Percentiles rank a stretch among this genome's conserved stretches.
Evolutionary conservation across 768 basidiomycete species (phyloP).

Genomic region (Russula brevipes): DNA sequence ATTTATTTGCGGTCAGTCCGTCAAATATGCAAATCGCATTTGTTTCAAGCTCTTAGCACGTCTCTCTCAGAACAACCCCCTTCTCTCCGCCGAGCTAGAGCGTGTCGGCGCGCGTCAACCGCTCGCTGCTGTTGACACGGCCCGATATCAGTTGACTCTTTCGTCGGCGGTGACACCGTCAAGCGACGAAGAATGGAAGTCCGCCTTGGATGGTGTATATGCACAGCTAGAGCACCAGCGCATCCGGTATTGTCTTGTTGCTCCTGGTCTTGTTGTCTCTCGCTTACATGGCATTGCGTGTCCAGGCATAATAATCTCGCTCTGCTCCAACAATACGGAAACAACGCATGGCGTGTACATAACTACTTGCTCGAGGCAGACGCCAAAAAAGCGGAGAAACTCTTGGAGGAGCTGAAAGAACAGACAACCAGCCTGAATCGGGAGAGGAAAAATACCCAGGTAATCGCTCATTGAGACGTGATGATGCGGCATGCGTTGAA

Average conservation of each 20-base stretch:
- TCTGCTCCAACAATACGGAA: conserved; percentile 77
- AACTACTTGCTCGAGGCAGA: conserved; percentile 83
- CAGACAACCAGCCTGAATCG: conserved; percentile 82
- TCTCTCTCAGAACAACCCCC: conserved; percentile 52
- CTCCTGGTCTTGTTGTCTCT: neutral
- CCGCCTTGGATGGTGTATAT: conserved; percentile 67
- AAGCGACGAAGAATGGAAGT: conserved; percentile 72
- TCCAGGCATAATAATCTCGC: conserved; percentile 76
- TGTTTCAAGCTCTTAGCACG: neutral
- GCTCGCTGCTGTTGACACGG: conserved; percentile 60
- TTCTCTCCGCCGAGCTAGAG: conserved; percentile 67
- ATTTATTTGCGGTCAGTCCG: conserved; percentile 64
- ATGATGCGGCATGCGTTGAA: neutral
- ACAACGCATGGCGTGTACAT: conserved; percentile 88
- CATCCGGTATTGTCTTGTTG: conserved; percentile 49
- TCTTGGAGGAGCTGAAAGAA: conserved; percentile 73
- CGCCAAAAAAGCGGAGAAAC: conserved; percentile 62
- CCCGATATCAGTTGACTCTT: conserved; percentile 69
- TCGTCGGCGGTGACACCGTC: conserved; percentile 55
- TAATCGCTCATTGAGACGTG: conserved; percentile 29
- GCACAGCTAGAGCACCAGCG: conserved; percentile 84
- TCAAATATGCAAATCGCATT: neutral
- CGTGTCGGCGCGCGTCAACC: conserved; percentile 67
- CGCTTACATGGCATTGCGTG: conserved; percentile 5
- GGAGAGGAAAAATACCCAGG: conserved; percentile 82